Conservation (phyloP, 140 eudicot genomes). For the Anethum foeniculum region DNA sequence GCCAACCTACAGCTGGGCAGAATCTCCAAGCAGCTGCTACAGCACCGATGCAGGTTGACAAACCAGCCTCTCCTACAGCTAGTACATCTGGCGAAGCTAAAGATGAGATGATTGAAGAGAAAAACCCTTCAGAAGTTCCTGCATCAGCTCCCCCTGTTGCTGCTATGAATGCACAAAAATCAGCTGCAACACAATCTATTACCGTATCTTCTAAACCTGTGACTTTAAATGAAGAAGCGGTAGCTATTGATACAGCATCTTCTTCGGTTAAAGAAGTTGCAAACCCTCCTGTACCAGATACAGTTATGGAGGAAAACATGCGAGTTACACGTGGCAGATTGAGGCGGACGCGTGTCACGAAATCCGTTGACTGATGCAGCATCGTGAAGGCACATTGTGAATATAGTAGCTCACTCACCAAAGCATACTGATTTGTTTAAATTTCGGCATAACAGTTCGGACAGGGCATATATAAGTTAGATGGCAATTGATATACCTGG, state of each 20-base stretch:
- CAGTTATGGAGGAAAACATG: constrained; percentile 43
- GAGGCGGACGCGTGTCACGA: constrained; percentile 50
- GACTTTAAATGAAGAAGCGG: constrained; percentile 25
- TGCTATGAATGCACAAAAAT: constrained; percentile 30
- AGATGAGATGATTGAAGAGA: constrained; percentile 25
- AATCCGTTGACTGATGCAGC: constrained; percentile 20
- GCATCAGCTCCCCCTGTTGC: constrained; percentile 25
- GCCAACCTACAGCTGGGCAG: constrained; percentile 26
- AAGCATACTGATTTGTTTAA: not conserved
- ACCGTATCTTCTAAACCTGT: constrained; percentile 20
- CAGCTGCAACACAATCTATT: constrained; percentile 20
- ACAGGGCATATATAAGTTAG: not conserved
- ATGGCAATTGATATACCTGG: not conserved
- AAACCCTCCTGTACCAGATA: constrained; percentile 36
- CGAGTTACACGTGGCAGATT: constrained; percentile 63
- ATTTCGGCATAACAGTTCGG: not conserved
- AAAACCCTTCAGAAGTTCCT: constrained; percentile 21
- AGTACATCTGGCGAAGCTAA: constrained; percentile 34
- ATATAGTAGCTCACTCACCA: constrained; percentile 4
- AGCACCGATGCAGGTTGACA: constrained; percentile 25
- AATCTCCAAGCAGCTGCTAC: constrained; percentile 24
- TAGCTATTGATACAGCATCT: constrained; percentile 26
- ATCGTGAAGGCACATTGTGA: not conserved
- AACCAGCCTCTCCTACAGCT: constrained; percentile 41
- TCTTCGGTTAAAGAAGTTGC: constrained; percentile 25